Evolutionary conservation across 192 early-diverging fungal species (phyloP).

Genomic region (Gamsiella multidivaricata): DNA sequence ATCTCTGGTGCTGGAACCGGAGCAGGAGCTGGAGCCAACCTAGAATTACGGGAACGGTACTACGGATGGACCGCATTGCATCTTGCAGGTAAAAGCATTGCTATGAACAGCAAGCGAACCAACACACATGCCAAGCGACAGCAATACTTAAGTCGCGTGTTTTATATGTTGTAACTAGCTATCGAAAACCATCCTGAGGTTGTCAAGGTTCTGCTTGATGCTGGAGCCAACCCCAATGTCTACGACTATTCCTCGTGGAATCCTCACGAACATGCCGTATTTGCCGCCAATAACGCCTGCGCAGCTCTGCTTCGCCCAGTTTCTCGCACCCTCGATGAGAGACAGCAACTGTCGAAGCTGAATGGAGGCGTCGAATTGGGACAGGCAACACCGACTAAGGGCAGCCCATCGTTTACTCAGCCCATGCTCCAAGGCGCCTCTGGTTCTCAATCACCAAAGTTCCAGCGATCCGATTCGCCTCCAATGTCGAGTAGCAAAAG

Average conservation of each 20-base stretch:
- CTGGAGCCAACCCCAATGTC: conserved; percentile 60
- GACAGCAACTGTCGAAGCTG: conserved; percentile 12
- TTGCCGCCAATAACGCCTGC: conserved; percentile 64
- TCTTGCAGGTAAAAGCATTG: conserved; percentile 61
- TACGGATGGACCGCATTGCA: conserved; percentile 74
- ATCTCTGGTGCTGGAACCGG: conserved; percentile 49
- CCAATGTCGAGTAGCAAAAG: conserved; percentile 24
- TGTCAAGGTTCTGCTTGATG: conserved; percentile 61
- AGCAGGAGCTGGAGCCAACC: conserved; percentile 39
- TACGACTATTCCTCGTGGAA: conserved; percentile 65
- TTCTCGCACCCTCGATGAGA: conserved; percentile 32
- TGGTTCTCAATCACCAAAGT: conserved; percentile 18
- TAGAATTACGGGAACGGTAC: conserved; percentile 62
- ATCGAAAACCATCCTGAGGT: conserved; percentile 70
- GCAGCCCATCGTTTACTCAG: not conserved
- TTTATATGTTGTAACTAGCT: conserved; percentile 47
- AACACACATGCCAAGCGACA: not conserved
- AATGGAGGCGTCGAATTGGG: not conserved
- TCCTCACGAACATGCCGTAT: conserved; percentile 73
- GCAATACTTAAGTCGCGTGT: not conserved
- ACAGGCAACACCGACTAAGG: conserved; percentile 16
- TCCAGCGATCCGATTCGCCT: conserved; percentile 13
- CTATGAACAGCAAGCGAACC: not conserved
- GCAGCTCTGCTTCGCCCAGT: conserved; percentile 61
- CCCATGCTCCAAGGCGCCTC: not conserved